Conservation (phyloP, 768 basidiomycete species). For the Auriculariales sp. region DNA sequence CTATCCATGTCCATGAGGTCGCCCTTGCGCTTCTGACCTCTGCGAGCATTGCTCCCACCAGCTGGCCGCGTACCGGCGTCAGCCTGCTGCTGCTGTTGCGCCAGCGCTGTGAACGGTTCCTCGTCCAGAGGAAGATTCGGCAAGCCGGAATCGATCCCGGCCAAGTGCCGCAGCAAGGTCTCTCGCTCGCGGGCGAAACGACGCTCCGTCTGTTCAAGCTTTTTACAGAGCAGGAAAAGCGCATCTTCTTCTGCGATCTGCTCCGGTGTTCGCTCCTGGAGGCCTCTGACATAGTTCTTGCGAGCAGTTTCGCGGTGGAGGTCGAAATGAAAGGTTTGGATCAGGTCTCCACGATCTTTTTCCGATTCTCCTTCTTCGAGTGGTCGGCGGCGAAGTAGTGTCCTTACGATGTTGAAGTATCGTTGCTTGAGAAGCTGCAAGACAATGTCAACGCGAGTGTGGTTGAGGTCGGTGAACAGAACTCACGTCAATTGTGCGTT, state of each 20-base stretch:
- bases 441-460: too few relatives aligned
- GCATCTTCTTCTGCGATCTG: conserved; percentile 94
- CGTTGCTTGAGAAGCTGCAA: conserved; percentile 88
- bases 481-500: conserved; percentile 58
- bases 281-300: conserved; percentile 71
- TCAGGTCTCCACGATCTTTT: not conserved
- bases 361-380: not conserved
- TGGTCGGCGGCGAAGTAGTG: conserved; percentile 57
- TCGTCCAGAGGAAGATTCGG: conserved; percentile 55
- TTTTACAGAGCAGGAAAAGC: conserved; percentile 82
- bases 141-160: conserved; percentile 79
- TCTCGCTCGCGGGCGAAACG: conserved; percentile 81
- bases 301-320: conserved; percentile 76
- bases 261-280: conserved; percentile 78
- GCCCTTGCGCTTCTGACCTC: conserved; percentile 34
- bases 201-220: conserved; percentile 86
- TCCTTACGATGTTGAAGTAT: conserved; percentile 84
- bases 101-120: conserved; percentile 34
- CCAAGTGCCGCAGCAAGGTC: conserved; percentile 67
- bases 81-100: conserved; percentile 10
- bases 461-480: not conserved
- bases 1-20: conserved; percentile 23
- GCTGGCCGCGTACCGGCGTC: too few relatives aligned
- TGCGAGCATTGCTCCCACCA: not conserved
- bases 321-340: conserved; percentile 23